Conservation (phyloP, 1,284 basidiomycete genomes). For the Pseudozyma hubeiensis region DNA sequence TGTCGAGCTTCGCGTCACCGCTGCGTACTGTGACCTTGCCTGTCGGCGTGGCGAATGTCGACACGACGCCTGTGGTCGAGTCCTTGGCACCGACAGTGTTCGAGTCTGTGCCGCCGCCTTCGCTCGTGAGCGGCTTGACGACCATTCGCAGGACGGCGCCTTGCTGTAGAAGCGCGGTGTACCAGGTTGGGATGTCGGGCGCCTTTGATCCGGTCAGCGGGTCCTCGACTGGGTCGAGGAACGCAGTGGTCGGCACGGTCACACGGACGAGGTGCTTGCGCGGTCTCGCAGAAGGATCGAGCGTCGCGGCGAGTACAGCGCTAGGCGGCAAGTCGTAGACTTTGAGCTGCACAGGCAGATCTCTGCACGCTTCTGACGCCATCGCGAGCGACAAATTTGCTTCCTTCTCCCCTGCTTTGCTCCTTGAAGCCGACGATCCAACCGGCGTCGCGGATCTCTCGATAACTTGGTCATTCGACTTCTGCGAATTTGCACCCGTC, state of each 20-base stretch:
- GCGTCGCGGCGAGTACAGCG: conserved; percentile 65
- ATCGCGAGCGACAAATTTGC: conserved; percentile 20
- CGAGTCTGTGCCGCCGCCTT: conserved; percentile 10
- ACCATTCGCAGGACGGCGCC: conserved; percentile 54
- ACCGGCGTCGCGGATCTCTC: conserved; percentile 15
- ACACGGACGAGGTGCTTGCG: conserved; percentile 64
- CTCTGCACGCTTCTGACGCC: conserved; percentile 27
- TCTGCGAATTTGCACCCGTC: neutral
- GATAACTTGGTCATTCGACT: neutral
- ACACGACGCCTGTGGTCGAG: conserved; percentile 5
- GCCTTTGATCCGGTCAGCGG: conserved; percentile 41
- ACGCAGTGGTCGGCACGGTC: conserved; percentile 45
- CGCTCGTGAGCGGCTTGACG: conserved; percentile 35
- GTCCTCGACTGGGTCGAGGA: conserved; percentile 47
- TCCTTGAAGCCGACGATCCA: neutral
- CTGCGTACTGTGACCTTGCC: conserved; percentile 44
- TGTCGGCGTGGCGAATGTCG: conserved; percentile 29
- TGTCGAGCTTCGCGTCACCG: conserved; percentile 42
- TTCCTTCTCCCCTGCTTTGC: conserved; percentile 2
- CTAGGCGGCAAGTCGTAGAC: conserved; percentile 65
- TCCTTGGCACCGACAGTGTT: conserved; percentile 8
- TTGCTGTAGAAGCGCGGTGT: conserved; percentile 27
- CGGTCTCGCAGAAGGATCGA: conserved; percentile 56
- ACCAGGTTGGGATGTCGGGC: conserved; percentile 52
- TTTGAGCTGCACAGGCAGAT: conserved; percentile 54